Base-by-base conservation (phyloP, 306 rosid species). In the Castanopsis chinensis region DNA sequence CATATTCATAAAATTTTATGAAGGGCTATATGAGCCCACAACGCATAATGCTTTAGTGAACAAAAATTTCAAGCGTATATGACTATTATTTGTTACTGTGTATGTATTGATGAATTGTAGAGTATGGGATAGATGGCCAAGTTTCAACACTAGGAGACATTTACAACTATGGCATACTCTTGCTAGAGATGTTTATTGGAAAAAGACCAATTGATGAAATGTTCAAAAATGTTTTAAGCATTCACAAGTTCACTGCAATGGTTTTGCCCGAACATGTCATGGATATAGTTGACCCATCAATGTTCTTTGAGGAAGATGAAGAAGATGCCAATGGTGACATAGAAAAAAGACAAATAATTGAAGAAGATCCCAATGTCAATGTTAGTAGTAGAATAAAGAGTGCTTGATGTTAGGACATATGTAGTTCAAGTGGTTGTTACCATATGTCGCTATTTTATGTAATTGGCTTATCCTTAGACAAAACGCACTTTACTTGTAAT, bases 201-300 rank as follows among this genome's bases (percentile, higher is more conserved):
- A 86, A 81, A 81, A 86, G 79, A n/a, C 89, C 87, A 2, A 86
- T 85, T 20, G 30, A 58, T 81, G 81, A 78, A 13, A 77, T 73
- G 56, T 86, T 83, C 72, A 78, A 81, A 78, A 83, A 72, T 13
- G 85, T 77, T 32, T 11, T 65, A 8, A 81, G 79, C 61, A 75
- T 86, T 78, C 77, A 75, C 25, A 73, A 78, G 25, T 78, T 75
- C 43, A 61, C 43, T n/a, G 53, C 59, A 57, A 71, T 51, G 75
- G 85, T 77, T 57, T 72, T 83, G 27, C 85, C 80, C 0, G 18
- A 37, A 35, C 54, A 37, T 35, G 8, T 9, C 64, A 25, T 57
- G 56, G 58, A 4, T n/a, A 20, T 57, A 27, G 19, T 73, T 52
- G 69, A 45, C 7, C 17, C 60, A 53, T 60, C 20, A 53, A 54